Conservation (phyloP, 257 asterid species). For the Plantago elongata region DNA sequence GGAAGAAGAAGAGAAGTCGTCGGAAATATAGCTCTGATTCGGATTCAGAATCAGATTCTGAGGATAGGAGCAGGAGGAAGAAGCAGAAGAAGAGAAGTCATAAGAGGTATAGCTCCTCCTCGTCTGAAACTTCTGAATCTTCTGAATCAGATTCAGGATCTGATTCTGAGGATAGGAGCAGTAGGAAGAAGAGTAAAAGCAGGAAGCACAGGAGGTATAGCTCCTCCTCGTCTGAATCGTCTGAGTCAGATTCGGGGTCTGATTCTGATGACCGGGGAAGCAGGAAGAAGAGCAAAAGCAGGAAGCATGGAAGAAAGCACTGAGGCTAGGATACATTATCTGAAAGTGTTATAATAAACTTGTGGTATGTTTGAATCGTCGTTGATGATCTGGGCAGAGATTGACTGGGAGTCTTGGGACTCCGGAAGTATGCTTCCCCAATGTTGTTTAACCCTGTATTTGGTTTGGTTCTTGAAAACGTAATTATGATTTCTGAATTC, state of each 20-base stretch:
- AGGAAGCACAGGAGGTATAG: slow-evolving; percentile 38
- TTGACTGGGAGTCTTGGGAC: no score
- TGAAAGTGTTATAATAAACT: no score
- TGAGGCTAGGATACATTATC: slow-evolving; percentile 10
- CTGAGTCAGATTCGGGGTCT: slow-evolving; percentile 58
- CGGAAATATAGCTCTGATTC: slow-evolving; percentile 37
- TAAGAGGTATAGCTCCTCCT: slow-evolving; percentile 49
- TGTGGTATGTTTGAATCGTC: no score
- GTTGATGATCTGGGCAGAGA: no score
- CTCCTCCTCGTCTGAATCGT: slow-evolving; percentile 54
- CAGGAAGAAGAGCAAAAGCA: slow-evolving; percentile 17
- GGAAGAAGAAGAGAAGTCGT: slow-evolving; percentile 51
- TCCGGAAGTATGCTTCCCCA: no score
- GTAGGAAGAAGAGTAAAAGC: slow-evolving; percentile 25
- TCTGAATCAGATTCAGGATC: slow-evolving; percentile 85
- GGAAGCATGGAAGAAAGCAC: slow-evolving; percentile 35
- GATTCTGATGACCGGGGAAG: slow-evolving; percentile 74
- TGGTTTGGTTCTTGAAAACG: no score
- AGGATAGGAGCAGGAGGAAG: slow-evolving; percentile 48
- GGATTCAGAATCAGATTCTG: slow-evolving; percentile 68
- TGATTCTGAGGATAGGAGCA: slow-evolving; percentile 69
- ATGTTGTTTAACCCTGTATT: no score
- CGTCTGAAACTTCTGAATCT: no score
- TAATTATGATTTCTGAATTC: no score
- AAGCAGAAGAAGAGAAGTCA: slow-evolving; percentile 47